These are phyloP conservation scores for Moesziomyces globuligerus DNA, from an alignment of 1,284 basidiomycete genomes.

Conservation along the genomic window DNA sequence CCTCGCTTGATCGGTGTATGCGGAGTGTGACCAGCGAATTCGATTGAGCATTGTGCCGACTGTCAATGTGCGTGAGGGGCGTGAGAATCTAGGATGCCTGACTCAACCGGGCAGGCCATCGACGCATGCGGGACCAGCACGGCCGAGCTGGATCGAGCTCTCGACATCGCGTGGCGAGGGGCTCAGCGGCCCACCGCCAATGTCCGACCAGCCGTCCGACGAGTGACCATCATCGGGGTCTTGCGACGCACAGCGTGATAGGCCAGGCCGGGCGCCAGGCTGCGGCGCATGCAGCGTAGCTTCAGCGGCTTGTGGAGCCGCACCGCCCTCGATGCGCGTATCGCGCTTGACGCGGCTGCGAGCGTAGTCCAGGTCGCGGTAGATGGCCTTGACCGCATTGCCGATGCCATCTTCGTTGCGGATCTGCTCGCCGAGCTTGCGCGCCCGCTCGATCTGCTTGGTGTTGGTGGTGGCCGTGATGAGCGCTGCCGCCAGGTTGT, in stretches of 20 bases:
- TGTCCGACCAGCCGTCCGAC: slow-evolving; percentile 55
- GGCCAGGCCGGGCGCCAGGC: neutral
- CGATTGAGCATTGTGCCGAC: no score
- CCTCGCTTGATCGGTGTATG: no score
- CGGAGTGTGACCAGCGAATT: no score
- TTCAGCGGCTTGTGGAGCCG: neutral
- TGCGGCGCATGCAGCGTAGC: neutral
- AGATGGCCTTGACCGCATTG: slow-evolving; percentile 62
- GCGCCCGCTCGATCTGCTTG: slow-evolving; percentile 87
- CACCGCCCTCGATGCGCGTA: slow-evolving; percentile 11
- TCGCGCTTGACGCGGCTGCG: slow-evolving; percentile 50
- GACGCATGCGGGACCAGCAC: neutral
- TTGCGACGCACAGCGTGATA: neutral
- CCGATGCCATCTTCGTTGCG: slow-evolving; percentile 69
- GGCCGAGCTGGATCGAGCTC: neutral
- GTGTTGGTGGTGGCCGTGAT: slow-evolving; percentile 82
- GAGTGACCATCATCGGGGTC: slow-evolving; percentile 14
- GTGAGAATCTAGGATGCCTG: no score
- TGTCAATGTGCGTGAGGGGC: no score
- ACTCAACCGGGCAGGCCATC: neutral
- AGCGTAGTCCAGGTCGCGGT: slow-evolving; percentile 63
- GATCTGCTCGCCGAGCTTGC: slow-evolving; percentile 73
- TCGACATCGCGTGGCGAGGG: slow-evolving; percentile 5
- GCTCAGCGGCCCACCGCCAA: slow-evolving; percentile 33
- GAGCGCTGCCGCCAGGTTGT: slow-evolving; percentile 81